These are phyloP conservation scores for Avicennia marina DNA, from an alignment of 257 asterid genomes.

Conservation along the genomic window DNA sequence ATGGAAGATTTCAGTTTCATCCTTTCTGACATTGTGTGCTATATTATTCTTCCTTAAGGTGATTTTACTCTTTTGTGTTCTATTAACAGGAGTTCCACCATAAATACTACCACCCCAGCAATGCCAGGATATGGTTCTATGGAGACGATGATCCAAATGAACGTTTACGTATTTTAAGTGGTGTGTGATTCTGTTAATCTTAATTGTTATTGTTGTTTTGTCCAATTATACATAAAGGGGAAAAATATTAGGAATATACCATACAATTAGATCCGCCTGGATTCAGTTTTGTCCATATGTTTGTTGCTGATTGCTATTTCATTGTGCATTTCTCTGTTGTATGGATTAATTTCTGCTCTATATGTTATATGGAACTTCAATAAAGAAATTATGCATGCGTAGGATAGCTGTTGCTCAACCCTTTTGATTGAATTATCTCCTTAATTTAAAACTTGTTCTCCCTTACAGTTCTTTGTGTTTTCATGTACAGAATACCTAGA, in stretches of 20 bases:
- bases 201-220: constrained; percentile 9
- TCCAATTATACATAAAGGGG: not conserved
- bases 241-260: too few species aligned
- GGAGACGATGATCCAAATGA: constrained; percentile 95
- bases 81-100: constrained; percentile 78
- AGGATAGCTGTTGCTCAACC: not conserved
- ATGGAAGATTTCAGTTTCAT: constrained; percentile 4
- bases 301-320: too few species aligned
- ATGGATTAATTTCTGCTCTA: too few species aligned
- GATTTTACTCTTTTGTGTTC: constrained; percentile 10
- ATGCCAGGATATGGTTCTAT: constrained; percentile 96
- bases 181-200: constrained; percentile 29
- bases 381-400: not conserved
- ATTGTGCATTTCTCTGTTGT: too few species aligned
- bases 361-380: too few species aligned
- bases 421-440: constrained; percentile 7
- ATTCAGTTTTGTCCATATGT: not conserved
- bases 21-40: constrained; percentile 7
- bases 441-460: constrained; percentile 1
- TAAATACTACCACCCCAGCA: constrained; percentile 95
- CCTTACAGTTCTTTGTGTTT: constrained; percentile 14
- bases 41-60: constrained; percentile 8
- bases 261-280: not conserved
- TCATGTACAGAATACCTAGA: constrained; percentile 72
- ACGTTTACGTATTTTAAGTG: constrained; percentile 80